Evolutionary conservation across 2,329 filamentous ascomycete genomes (phyloP).

Genomic region (Nemania diffusa): DNA sequence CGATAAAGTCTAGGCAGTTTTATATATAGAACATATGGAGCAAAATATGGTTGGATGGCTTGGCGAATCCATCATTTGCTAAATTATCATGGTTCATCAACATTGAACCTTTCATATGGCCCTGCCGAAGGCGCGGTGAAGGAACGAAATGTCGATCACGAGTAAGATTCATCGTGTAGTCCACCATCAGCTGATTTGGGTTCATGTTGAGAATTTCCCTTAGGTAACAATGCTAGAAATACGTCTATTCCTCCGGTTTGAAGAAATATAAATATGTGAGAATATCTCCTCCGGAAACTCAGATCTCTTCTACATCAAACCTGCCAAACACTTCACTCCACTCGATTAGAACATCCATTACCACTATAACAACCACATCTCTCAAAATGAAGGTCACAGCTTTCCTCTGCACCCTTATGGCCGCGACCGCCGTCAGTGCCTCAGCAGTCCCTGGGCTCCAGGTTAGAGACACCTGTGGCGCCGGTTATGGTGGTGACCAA

Average conservation of each 20-base stretch:
- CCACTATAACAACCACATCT: background rate
- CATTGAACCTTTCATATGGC: background rate
- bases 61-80: background rate
- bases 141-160: background rate
- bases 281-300: background rate
- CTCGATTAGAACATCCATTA: background rate
- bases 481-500: constrained; percentile 36
- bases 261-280: constrained; percentile 1
- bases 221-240: background rate
- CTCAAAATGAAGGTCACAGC: constrained; percentile 33
- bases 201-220: background rate
- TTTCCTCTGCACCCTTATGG: constrained; percentile 23
- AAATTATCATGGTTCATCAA: background rate
- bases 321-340: background rate
- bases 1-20: background rate
- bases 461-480: constrained; percentile 34
- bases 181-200: background rate
- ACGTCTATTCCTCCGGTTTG: too few relatives aligned
- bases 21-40: background rate
- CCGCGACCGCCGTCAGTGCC: constrained; percentile 27
- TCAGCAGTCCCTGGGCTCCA: constrained; percentile 18
- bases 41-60: background rate
- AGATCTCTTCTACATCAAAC: background rate
- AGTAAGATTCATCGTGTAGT: background rate
- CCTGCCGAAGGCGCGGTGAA: background rate